Evolutionary conservation across 2,329 filamentous ascomycete species (phyloP), one percentile per base, ranked within the genome.

Genomic region (Sphaerostilbella broomeana): DNA sequence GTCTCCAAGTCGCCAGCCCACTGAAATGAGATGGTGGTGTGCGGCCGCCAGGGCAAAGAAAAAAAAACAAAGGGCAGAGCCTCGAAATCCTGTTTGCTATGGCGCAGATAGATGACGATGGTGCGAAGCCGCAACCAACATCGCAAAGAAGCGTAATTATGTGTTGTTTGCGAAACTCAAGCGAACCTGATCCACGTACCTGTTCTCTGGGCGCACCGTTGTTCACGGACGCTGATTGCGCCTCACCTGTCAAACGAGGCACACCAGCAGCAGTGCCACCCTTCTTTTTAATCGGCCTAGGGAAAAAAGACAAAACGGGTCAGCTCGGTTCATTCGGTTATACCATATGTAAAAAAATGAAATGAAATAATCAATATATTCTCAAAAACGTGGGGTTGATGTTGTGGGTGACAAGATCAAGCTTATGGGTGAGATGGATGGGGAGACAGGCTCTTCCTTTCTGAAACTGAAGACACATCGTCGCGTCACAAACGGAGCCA

Each of bases 261-360:
- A 85, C 71, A 53, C 82, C 84, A 58, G 80, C 81, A 51, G 79
- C 75, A 48, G 77, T 76, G 51, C 79, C 76, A 45, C 72, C 71
- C 61, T 81, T 83, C 66, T 84, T 86, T 68, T 89, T 89, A 30
- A 64, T 56, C 9, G 84, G 84, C 50, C 84, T 89, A 57, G 34
- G 12, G 15, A 10, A 15, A 15, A 18, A 20, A 19, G 18, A 27
- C 6, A 40, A 49, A n/a, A n/a, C n/a, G n/a, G n/a, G n/a, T n/a
- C n/a, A n/a, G n/a, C n/a, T n/a, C n/a, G n/a, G n/a, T n/a, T n/a
- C n/a, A n/a, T n/a, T n/a, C n/a, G n/a, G n/a, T n/a, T n/a, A n/a
- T n/a, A n/a, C n/a, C n/a, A n/a, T n/a, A n/a, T n/a, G n/a, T n/a
- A n/a, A n/a, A n/a, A n/a, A n/a, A n/a, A n/a, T n/a, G n/a, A n/a